Evolutionary conservation across 2,329 filamentous ascomycete genomes (phyloP).

Genomic region (Chalara sp.): DNA sequence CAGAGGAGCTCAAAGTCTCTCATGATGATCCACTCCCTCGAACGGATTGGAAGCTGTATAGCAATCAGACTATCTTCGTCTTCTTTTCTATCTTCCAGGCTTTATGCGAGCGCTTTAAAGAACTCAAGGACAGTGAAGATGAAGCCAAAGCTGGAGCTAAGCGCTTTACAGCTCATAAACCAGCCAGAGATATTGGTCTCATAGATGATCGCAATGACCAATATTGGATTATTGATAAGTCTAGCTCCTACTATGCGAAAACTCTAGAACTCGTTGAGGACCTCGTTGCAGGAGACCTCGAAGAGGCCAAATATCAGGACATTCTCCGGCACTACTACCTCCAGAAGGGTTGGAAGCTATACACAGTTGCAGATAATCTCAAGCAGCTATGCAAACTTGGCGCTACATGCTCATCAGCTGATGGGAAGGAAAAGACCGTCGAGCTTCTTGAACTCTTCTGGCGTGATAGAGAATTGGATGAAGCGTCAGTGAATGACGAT

Average conservation of each 20-base stretch:
- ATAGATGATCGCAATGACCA: slow-evolving; percentile 80
- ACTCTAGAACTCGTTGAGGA: slow-evolving; percentile 82
- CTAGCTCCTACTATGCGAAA: slow-evolving; percentile 72
- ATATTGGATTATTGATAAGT: slow-evolving; percentile 49
- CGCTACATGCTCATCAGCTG: slow-evolving; percentile 74
- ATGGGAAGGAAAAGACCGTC: slow-evolving; percentile 87
- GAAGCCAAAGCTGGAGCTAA: slow-evolving; percentile 68
- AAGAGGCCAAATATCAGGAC: slow-evolving; percentile 80
- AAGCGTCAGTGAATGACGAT: slow-evolving; percentile 84
- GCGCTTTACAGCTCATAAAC: slow-evolving; percentile 68
- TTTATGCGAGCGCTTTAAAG: slow-evolving; percentile 77
- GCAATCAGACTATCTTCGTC: slow-evolving; percentile 85
- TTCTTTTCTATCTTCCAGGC: slow-evolving; percentile 92
- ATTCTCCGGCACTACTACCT: slow-evolving; percentile 88
- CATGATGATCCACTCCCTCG: slow-evolving; percentile 76
- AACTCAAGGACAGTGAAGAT: slow-evolving; percentile 73
- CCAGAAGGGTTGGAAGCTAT: slow-evolving; percentile 84
- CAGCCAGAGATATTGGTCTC: slow-evolving; percentile 77
- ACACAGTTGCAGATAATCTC: slow-evolving; percentile 86
- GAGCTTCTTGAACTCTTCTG: slow-evolving; percentile 87
- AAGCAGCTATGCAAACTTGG: slow-evolving; percentile 75
- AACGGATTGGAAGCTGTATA: slow-evolving; percentile 81
- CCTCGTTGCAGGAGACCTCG: slow-evolving; percentile 73
- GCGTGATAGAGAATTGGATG: slow-evolving; percentile 70
- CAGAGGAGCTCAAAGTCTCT: slow-evolving; percentile 57